Percentiles rank a stretch among this genome's conserved stretches.
Conservation (phyloP, 768 basidiomycete genomes). For the Mycena capillaripes region DNA sequence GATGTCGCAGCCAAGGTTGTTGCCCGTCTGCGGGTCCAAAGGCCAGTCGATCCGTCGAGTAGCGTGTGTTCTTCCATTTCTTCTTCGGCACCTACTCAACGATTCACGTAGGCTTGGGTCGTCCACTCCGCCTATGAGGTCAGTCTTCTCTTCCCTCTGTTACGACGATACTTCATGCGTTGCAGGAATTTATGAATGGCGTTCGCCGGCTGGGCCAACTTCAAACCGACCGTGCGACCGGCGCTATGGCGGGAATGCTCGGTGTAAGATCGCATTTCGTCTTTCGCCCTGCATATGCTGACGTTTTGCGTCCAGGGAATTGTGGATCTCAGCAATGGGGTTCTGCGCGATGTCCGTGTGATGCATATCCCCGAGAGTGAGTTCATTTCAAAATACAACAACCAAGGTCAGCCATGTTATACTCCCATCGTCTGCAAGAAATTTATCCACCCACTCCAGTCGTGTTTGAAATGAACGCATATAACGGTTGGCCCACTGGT, state of each 20-base stretch:
- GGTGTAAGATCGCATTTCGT: conserved; percentile 16
- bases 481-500: neutral
- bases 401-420: conserved; percentile 28
- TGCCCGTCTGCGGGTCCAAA: conserved; percentile 13
- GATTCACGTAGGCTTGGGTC: conserved; percentile 37
- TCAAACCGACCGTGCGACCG: neutral
- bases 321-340: conserved; percentile 31
- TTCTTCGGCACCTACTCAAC: neutral
- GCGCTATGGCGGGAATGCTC: conserved; percentile 13
- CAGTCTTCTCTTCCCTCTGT: neutral
- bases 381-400: conserved; percentile 28
- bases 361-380: conserved; percentile 29
- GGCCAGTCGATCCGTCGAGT: conserved; percentile 12
- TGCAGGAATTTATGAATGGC: conserved; percentile 31
- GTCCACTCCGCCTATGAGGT: conserved; percentile 37
- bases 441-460: conserved; percentile 6
- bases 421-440: neutral
- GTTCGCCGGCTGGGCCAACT: conserved; percentile 20
- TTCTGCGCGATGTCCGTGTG: conserved; percentile 37
- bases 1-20: conserved; percentile 29
- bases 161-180: neutral
- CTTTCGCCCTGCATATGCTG: neutral
- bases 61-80: conserved; percentile 15
- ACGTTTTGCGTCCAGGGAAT: conserved; percentile 19
- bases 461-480: conserved; percentile 6